Percentiles rank a stretch among this genome's conserved stretches.
These are phyloP conservation scores for Solidago caesia DNA, from an alignment of 129 eudicot genomes.

Conservation along the genomic window DNA sequence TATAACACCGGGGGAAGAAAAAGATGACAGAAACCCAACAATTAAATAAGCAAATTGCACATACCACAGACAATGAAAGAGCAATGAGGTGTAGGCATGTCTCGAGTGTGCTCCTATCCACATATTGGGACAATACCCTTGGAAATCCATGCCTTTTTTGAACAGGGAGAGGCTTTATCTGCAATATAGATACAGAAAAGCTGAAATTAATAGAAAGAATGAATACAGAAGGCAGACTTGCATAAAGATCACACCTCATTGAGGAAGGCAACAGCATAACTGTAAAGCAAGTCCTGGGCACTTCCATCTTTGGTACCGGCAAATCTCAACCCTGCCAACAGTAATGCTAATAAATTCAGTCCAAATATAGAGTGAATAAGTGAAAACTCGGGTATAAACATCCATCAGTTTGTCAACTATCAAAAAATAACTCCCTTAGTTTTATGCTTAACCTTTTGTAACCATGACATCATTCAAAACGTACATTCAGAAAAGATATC, in stretches of 20 bases:
- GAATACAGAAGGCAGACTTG: constrained; percentile 9
- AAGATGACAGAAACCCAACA: background rate
- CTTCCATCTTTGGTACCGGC: constrained; percentile 91
- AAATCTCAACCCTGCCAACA: constrained; percentile 72
- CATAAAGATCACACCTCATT: constrained; percentile 62
- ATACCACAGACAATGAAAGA: constrained; percentile 87
- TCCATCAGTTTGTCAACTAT: background rate
- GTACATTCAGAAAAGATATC: too few species aligned
- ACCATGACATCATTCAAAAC: too few species aligned
- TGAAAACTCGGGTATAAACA: background rate
- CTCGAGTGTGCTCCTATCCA: constrained; percentile 93
- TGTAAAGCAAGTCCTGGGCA: constrained; percentile 77
- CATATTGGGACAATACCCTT: constrained; percentile 70
- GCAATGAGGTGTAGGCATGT: constrained; percentile 92
- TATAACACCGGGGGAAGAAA: background rate
- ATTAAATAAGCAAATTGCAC: constrained; percentile 34
- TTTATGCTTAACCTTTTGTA: background rate
- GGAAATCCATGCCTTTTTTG: constrained; percentile 47
- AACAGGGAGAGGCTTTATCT: constrained; percentile 80
- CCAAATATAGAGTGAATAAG: background rate
- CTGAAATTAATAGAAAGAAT: background rate
- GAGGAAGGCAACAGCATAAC: constrained; percentile 74
- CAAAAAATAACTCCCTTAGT: too few species aligned
- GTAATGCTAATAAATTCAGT: constrained; percentile 5
- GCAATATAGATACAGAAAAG: constrained; percentile 31